Conservation (phyloP, 495 filamentous ascomycete species). For the Rhypophila decipiens region DNA sequence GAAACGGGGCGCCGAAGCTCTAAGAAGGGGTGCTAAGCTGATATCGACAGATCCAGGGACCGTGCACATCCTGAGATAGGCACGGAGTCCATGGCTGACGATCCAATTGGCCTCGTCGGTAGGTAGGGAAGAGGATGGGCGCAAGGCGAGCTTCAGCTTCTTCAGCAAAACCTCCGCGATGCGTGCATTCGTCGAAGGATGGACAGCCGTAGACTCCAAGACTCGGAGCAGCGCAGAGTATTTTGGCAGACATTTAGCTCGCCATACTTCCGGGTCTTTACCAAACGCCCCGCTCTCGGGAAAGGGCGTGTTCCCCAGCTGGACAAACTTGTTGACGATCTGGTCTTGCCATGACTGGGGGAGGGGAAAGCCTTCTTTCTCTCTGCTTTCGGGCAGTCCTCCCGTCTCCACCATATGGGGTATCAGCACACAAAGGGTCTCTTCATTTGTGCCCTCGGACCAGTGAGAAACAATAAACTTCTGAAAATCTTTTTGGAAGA, state of each 20-base stretch:
- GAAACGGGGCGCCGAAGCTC: conserved; percentile 54
- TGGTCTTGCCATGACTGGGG: conserved; percentile 64
- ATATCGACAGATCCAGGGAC: conserved; percentile 43
- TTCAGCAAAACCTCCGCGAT: conserved; percentile 50
- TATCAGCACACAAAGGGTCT: conserved; percentile 61
- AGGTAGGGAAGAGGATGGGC: conserved; percentile 46
- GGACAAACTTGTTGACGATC: conserved; percentile 58
- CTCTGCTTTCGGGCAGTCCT: conserved; percentile 37
- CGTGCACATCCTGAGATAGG: conserved; percentile 47
- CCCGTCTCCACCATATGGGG: conserved; percentile 58
- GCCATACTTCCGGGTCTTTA: conserved; percentile 47
- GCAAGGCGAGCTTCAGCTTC: conserved; percentile 51
- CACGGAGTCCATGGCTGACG: conserved; percentile 48
- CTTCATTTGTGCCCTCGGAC: conserved; percentile 54
- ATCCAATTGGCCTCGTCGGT: conserved; percentile 54
- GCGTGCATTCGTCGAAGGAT: conserved; percentile 47
- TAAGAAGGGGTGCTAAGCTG: conserved; percentile 51
- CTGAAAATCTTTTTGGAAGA: conserved; percentile 76
- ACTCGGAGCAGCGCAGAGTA: conserved; percentile 48
- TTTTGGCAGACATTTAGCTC: conserved; percentile 48
- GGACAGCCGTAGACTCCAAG: conserved; percentile 40
- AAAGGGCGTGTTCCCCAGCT: conserved; percentile 47
- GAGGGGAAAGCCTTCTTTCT: conserved; percentile 51
- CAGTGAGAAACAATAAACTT: conserved; percentile 71
- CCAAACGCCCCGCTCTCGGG: conserved; percentile 47